phyloP scores from a whole-genome alignment of 768 basidiomycete genomes.

The Suillus clintonianus region DNA sequence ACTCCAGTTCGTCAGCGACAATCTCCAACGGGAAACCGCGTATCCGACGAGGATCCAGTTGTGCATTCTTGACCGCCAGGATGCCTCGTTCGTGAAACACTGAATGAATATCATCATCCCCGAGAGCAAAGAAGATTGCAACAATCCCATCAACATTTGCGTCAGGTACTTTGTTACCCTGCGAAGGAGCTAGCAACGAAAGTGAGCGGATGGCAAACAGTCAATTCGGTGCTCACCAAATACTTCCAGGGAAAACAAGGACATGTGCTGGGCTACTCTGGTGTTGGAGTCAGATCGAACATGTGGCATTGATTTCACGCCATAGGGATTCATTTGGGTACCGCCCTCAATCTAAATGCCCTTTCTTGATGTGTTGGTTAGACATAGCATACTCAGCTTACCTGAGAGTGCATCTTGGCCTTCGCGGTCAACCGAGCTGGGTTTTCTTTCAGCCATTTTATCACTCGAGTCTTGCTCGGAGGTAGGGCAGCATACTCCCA shows the following conservation, averaged over 20 bases:
- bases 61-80: slow-evolving; percentile 50
- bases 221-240: slow-evolving; percentile 61
- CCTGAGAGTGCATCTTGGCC: slow-evolving; percentile 52
- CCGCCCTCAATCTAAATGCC: slow-evolving; percentile 63
- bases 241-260: slow-evolving; percentile 78
- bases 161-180: slow-evolving; percentile 60
- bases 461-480: slow-evolving; percentile 58
- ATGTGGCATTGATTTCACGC: slow-evolving; percentile 59
- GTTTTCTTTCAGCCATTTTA: slow-evolving; percentile 50
- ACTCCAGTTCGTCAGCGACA: slow-evolving; percentile 71
- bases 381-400: slow-evolving; percentile 19
- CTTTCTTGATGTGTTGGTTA: not conserved
- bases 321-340: slow-evolving; percentile 74
- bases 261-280: slow-evolving; percentile 74
- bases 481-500: slow-evolving; percentile 84
- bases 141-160: slow-evolving; percentile 56
- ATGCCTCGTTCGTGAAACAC: slow-evolving; percentile 43
- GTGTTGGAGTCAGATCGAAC: slow-evolving; percentile 39
- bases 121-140: slow-evolving; percentile 75
- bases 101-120: slow-evolving; percentile 39
- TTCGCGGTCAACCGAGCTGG: slow-evolving; percentile 16
- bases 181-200: slow-evolving; percentile 53
- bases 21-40: slow-evolving; percentile 49
- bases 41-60: slow-evolving; percentile 42
- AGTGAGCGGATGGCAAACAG: not conserved